phyloP scores from a whole-genome alignment of 768 basidiomycete genomes.

The Leccinum uliginosum region DNA sequence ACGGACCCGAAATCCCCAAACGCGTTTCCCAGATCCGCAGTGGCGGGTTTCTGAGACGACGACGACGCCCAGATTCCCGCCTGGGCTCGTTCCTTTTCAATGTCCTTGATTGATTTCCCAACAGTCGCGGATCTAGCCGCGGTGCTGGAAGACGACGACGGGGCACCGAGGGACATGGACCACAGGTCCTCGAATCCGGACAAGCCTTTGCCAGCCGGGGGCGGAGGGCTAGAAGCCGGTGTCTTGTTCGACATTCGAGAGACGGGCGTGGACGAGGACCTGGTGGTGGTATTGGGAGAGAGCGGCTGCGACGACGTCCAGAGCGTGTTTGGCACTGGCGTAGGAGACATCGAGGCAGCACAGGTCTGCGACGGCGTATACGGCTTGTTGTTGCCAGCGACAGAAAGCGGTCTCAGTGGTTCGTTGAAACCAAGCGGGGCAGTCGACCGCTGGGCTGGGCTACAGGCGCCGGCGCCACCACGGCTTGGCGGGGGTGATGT shows the following conservation, averaged over 20 bases:
- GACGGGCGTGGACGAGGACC: slow-evolving; percentile 9
- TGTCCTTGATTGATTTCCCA: slow-evolving; percentile 80
- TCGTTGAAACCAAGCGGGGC: slow-evolving; percentile 26
- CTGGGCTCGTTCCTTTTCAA: slow-evolving; percentile 83
- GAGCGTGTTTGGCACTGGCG: slow-evolving; percentile 17
- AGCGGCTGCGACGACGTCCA: slow-evolving; percentile 27
- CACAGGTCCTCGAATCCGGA: slow-evolving; percentile 86
- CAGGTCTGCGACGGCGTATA: slow-evolving; percentile 13
- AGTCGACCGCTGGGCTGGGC: slow-evolving; percentile 10
- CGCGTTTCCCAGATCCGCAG: slow-evolving; percentile 12
- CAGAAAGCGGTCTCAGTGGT: slow-evolving; percentile 21
- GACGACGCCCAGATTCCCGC: slow-evolving; percentile 69
- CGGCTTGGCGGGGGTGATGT: slow-evolving; percentile 26
- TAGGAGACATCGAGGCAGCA: slow-evolving; percentile 14
- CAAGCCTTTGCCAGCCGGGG: slow-evolving; percentile 35
- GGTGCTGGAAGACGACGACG: slow-evolving; percentile 26
- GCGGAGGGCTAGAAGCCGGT: slow-evolving; percentile 11
- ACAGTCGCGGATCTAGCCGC: slow-evolving; percentile 33
- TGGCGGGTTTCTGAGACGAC: slow-evolving; percentile 24
- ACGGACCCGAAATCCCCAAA: slow-evolving; percentile 35
- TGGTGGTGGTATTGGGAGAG: slow-evolving; percentile 11
- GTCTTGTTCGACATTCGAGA: slow-evolving; percentile 17
- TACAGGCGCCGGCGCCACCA: neutral
- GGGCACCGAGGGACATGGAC: slow-evolving; percentile 68
- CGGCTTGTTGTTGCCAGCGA: slow-evolving; percentile 23